Base-by-base conservation (phyloP, 345 rosid species). In the Barbarea vulgaris region DNA sequence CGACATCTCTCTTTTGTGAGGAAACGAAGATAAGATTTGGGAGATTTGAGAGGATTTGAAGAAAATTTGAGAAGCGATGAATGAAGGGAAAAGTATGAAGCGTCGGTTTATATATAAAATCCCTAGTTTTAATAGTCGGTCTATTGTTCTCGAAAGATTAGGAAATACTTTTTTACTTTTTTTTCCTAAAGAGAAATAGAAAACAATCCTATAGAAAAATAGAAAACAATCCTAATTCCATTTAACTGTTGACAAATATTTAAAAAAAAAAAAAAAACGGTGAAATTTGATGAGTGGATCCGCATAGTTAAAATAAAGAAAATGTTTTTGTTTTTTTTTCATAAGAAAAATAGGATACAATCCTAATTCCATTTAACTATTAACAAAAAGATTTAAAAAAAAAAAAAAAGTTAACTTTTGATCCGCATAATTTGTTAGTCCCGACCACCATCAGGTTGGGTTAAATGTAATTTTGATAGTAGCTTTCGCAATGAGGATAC, bases 1-100 rank as follows among this genome's bases (percentile, higher is more conserved):
- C 24, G 83, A 74, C 86, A 81, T 81, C 66, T 75, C 64, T 75
- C n/a, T n/a, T n/a, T n/a, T n/a, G n/a, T n/a, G n/a, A n/a, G n/a
- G 54, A 46, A 59, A 47, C 57, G 34, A 24, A 15, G 46, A 57
- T 6, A 72, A 33, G n/a, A 39, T 24, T 61, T 61, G 36, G 59
- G 73, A 50, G 73, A 44, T 30, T 54, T 37, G 24, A n/a, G n/a
- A n/a, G n/a, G n/a, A 5, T 9, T 18, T 18, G 34, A 21, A n/a
- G 30, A 56, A n/a, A 9, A 28, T 3, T 44, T 39, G 47, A 64
- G 41, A 30, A 42, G 17, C 19, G 36, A 60, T 7, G 64, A 53
- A 21, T 11, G 64, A 64, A 21, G 24, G 14, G 30, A 64, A 21
- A 48, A 31, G 30, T 1, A 1, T 2, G 39, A 22, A 3, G 27